These are phyloP conservation scores for Penicillium sp. DNA, from an alignment of 2,329 filamentous ascomycete genomes.

Conservation along the genomic window DNA sequence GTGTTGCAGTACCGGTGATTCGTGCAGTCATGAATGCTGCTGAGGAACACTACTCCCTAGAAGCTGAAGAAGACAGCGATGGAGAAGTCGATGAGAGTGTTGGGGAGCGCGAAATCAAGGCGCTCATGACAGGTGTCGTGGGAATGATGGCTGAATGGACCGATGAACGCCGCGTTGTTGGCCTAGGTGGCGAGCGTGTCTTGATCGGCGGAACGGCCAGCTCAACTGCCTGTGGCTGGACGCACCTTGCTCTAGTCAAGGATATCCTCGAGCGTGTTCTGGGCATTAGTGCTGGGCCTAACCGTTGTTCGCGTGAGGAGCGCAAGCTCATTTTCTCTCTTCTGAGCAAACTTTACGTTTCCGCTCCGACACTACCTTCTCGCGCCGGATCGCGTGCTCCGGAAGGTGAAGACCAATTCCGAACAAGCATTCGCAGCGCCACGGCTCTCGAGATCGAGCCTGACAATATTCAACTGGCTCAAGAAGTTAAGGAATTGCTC, in stretches of 20 bases:
- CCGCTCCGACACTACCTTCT: conserved; percentile 58
- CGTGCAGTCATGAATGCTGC: conserved; percentile 63
- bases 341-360: conserved; percentile 79
- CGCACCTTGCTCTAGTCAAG: conserved; percentile 76
- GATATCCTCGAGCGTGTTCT: conserved; percentile 75
- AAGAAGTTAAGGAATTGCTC: conserved; percentile 58
- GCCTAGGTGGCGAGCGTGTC: conserved; percentile 55
- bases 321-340: conserved; percentile 77
- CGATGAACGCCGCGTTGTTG: conserved; percentile 74
- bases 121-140: conserved; percentile 71
- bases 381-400: conserved; percentile 25
- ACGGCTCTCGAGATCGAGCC: conserved; percentile 53
- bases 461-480: conserved; percentile 53
- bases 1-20: conserved; percentile 71
- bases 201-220: conserved; percentile 55
- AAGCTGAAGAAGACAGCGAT: conserved; percentile 72
- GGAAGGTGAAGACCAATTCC: conserved; percentile 61
- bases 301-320: conserved; percentile 64
- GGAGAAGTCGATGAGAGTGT: conserved; percentile 74
- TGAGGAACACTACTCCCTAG: conserved; percentile 67
- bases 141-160: conserved; percentile 90
- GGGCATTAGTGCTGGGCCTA: conserved; percentile 41
- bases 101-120: conserved; percentile 59
- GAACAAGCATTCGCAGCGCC: conserved; percentile 50
- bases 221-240: conserved; percentile 64